A percentile compares a stretch with the other conserved stretches of the same genome.
Conservation (phyloP, 768 basidiomycete species). For the Rhizopogon vulgaris region DNA sequence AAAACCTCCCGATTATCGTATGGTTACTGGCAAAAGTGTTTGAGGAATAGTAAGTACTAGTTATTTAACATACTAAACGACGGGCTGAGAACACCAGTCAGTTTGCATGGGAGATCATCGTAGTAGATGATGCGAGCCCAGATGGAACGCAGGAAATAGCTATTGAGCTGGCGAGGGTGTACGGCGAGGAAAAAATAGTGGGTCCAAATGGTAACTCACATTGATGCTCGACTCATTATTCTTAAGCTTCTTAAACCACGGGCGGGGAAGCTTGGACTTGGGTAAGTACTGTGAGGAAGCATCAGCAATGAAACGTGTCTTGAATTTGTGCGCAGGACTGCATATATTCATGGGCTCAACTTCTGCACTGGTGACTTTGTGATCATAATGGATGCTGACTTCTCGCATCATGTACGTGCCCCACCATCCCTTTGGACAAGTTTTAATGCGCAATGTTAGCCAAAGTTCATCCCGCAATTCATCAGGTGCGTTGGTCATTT, state of each 20-base stretch:
- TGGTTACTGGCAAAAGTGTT: slow-evolving; percentile 83
- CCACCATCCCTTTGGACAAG: background rate
- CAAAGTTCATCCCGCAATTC: slow-evolving; percentile 92
- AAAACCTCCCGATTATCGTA: slow-evolving; percentile 82
- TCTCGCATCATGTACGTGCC: slow-evolving; percentile 83
- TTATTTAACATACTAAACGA: background rate
- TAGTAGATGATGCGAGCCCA: slow-evolving; percentile 90
- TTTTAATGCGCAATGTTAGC: slow-evolving; percentile 37
- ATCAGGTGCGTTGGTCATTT: slow-evolving; percentile 49
- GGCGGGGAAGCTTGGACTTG: slow-evolving; percentile 85
- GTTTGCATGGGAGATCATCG: slow-evolving; percentile 81
- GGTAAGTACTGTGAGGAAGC: slow-evolving; percentile 38
- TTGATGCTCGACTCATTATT: slow-evolving; percentile 4
- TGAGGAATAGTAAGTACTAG: slow-evolving; percentile 56
- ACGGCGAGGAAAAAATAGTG: slow-evolving; percentile 83
- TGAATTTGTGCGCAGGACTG: slow-evolving; percentile 51
- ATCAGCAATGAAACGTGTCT: background rate
- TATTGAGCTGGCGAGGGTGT: slow-evolving; percentile 64
- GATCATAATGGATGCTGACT: slow-evolving; percentile 96
- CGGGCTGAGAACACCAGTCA: slow-evolving; percentile 36
- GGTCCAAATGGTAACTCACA: slow-evolving; percentile 16
- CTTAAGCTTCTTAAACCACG: slow-evolving; percentile 75
- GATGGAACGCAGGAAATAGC: slow-evolving; percentile 92
- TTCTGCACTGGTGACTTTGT: slow-evolving; percentile 90
- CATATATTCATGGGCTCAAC: slow-evolving; percentile 87